Base-by-base conservation (phyloP, 768 basidiomycete species). In the Hygrocybe punicea region DNA sequence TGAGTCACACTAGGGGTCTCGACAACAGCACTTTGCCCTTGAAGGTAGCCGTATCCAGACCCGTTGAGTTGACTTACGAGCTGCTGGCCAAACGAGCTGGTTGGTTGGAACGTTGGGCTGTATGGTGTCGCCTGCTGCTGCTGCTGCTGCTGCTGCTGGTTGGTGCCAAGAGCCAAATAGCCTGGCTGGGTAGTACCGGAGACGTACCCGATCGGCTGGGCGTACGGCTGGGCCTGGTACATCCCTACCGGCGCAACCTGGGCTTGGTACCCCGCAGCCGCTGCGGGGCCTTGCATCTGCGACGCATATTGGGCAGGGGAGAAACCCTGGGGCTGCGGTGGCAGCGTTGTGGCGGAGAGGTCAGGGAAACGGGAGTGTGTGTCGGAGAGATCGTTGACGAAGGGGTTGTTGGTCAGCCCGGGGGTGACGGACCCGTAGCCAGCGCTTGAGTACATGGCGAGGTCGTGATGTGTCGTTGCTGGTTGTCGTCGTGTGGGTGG, bases 301-400 rank as follows among this genome's bases (percentile, higher is more conserved):
- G 71, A 68, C 2, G 76, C 73, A 65, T 71, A 80, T 53, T 78
- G 77, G 6, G 60, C 53, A 14, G 60, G 21, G 36, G 56, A 55
- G 42, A 63, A 60, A 55, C 58, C 57, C 46, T 56, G 61, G 42
- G 57, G 63, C 4, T 54, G 60, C 35, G 62, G 67, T 47, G 63
- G 17, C 8, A 35, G 6, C 21, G 45, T 21, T n/a, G 60, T 42
- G 53, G 62, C 66, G 36, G 76, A 76, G 63, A 91, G 76, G 66
- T 86, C 85, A 35, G 89, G 89, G 63, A 78, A 91, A 58, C 89
- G 82, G 19, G 76, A 68, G 24, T 78, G 75, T 33, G 80, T 69
- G 47, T 76, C 73, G 29, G 75, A 60, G 1, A 81, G 76, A 59
- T 82, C 81, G 47, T 78, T 74, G 64, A 84, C 72, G 71, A 91